Base-by-base conservation (phyloP, 169 alveolate species). In the Pseudocohnilembus persalinus region DNA sequence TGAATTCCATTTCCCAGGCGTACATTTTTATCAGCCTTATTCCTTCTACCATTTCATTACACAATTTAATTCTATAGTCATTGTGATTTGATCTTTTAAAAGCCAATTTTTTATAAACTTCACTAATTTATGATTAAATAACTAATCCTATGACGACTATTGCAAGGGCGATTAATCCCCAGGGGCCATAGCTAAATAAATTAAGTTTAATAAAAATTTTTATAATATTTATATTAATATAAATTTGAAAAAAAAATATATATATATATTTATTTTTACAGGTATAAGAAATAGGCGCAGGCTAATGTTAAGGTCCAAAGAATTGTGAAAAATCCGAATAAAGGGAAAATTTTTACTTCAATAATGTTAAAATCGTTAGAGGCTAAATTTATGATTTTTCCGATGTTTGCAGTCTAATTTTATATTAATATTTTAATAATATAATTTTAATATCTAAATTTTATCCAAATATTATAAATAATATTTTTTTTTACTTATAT, bases 1-100 rank as follows among this genome's bases (percentile, higher is more conserved):
- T 74, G 63, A 90, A 90, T 64, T 88, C 92, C 1, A 79, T 73
- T 84, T 90, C 96, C 96, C 96, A 93, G 16, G 92, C 87, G 79
- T 93, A 93, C 84, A 93, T 84, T 83, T 93, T 93, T 29, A 89
- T 83, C 65, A 93, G 64, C 75, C 89, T 83, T 33, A 94, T 87
- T 31, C 94, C 93, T 65, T 90, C 92, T 77, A 93, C 82, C n/a
- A 93, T 78, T 75, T 93, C 93, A 24, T 83, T 89, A 20, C 87
- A 86, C 34, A 89, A 49, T 85, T 86, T 91, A 72, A 93, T 77
- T 77, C 96, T 84, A 83, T 88, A 83, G 89, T 93, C 95, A 68
- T 84, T 88, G n/a, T 82, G 29, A 25, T 74, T 31, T 20, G 78
- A 34, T 34, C 49, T 30, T 25, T 74, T 63, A 31, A 49, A 63